Evolutionary conservation across 2,329 filamentous ascomycete genomes (phyloP).

Genomic region (Penicillium rolfsii): DNA sequence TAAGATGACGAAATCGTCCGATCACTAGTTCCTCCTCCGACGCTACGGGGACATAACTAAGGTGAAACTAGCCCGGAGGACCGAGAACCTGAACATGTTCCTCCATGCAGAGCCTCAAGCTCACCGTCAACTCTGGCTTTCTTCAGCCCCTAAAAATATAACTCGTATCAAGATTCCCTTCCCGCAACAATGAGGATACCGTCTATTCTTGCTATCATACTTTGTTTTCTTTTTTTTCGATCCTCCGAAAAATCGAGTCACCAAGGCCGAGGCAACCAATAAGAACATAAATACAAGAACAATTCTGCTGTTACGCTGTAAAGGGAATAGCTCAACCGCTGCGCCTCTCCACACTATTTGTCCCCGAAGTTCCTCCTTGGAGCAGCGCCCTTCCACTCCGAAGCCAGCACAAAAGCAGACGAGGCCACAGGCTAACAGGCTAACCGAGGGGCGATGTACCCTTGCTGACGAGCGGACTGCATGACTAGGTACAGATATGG

Average conservation of each 20-base stretch:
- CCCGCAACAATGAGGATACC: no score
- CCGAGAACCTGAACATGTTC: neutral
- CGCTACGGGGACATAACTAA: neutral
- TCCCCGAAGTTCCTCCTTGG: neutral
- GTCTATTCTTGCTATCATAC: no score
- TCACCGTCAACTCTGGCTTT: neutral
- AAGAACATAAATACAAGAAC: neutral
- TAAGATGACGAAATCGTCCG: neutral
- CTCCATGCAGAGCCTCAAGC: neutral
- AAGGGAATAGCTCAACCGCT: neutral
- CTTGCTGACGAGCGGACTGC: neutral
- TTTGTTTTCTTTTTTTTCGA: neutral
- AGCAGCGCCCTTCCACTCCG: neutral
- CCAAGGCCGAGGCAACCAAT: neutral
- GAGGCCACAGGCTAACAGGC: neutral
- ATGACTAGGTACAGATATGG: neutral
- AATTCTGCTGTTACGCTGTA: neutral
- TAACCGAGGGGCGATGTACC: neutral
- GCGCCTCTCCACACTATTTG: neutral
- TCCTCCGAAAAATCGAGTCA: neutral
- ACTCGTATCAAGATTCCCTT: neutral
- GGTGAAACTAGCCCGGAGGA: neutral
- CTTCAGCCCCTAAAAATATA: no score
- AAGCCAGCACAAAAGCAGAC: no score
- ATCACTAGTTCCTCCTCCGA: neutral